Evolutionary conservation across 257 asterid genomes (phyloP), one percentile per base, ranked within the genome.

Genomic region (Solanum dulcamara): DNA sequence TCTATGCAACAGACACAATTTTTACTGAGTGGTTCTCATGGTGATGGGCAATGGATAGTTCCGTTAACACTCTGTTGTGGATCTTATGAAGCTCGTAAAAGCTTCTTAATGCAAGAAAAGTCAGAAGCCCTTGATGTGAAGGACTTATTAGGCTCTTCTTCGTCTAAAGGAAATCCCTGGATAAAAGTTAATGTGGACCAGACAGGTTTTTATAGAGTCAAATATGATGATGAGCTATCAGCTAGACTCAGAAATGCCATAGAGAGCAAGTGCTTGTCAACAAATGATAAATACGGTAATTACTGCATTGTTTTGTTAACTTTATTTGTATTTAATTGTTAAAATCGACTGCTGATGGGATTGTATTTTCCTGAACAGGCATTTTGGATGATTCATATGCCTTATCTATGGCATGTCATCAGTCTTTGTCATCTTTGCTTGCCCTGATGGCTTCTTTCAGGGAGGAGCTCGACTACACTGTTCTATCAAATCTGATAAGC

Each of bases 41-140:
- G 99, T 64, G 97, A 93, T 77, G 98, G 98, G 79, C 96, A 93
- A 89, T 96, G 99, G 99, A 88, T 96, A 85, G 94, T 94, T 90
- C 99, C 99, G 62, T 37, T 96, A 89, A 93, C 98, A 81, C 85
- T 96, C 71, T 93, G 98, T 83, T 89, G 90, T 83, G 92, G 94
- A 87, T 90, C 98, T 74, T 96, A 96, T 81, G 94, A 91, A 87
- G 85, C 92, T 88, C 90, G 89, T 64, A 92, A 91, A 90, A 93
- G 92, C 85, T 93, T 93, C 91, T 90, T 96, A 92, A 90, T 96
- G 90, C 94, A 90, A 87, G 84, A 93, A 64, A 93, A 91, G 85
- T 92, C 89, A 81, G 92, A 94, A 87, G 86, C 90, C 57, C 89
- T 93, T 85, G 90, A 96, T 88, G 86, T 94, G 66, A 92, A 90